phyloP scores from a whole-genome alignment of 352 stramenopile species.

The Phytophthora megakarya region DNA sequence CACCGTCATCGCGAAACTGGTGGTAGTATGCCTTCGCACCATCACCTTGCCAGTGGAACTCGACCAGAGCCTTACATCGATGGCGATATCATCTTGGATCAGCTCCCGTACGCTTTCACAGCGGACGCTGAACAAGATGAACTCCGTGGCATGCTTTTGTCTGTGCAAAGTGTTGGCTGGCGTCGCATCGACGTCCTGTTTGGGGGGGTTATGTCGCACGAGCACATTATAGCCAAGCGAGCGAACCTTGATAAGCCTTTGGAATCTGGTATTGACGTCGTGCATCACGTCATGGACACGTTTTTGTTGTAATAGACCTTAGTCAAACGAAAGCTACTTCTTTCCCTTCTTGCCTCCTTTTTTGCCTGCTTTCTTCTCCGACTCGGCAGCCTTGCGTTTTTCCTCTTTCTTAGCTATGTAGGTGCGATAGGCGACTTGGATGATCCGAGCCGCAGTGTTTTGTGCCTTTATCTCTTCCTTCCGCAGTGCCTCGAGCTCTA shows the following conservation, averaged over 20 bases:
- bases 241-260: slow-evolving; percentile 58
- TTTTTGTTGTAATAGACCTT: slow-evolving; percentile 65
- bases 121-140: slow-evolving; percentile 65
- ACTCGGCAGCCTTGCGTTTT: slow-evolving; percentile 63
- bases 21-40: slow-evolving; percentile 23
- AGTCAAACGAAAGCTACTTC: no score
- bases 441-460: slow-evolving; percentile 68
- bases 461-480: slow-evolving; percentile 77
- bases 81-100: slow-evolving; percentile 65
- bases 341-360: slow-evolving; percentile 56
- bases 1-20: slow-evolving; percentile 32
- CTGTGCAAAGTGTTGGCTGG: slow-evolving; percentile 76
- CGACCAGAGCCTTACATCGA: slow-evolving; percentile 61
- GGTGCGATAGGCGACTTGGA: slow-evolving; percentile 63
- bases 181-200: slow-evolving; percentile 76
- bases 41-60: slow-evolving; percentile 17
- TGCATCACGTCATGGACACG: slow-evolving; percentile 79
- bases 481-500: slow-evolving; percentile 65
- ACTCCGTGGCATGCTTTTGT: slow-evolving; percentile 77
- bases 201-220: slow-evolving; percentile 68
- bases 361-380: slow-evolving; percentile 76
- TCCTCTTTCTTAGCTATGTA: slow-evolving; percentile 54
- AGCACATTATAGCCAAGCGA: slow-evolving; percentile 84
- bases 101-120: slow-evolving; percentile 64
- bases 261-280: slow-evolving; percentile 69